A percentile compares a stretch with the other conserved stretches of the same genome.
Conservation (phyloP, 192 early-diverging fungal genomes). For the Coemansia sp. region DNA sequence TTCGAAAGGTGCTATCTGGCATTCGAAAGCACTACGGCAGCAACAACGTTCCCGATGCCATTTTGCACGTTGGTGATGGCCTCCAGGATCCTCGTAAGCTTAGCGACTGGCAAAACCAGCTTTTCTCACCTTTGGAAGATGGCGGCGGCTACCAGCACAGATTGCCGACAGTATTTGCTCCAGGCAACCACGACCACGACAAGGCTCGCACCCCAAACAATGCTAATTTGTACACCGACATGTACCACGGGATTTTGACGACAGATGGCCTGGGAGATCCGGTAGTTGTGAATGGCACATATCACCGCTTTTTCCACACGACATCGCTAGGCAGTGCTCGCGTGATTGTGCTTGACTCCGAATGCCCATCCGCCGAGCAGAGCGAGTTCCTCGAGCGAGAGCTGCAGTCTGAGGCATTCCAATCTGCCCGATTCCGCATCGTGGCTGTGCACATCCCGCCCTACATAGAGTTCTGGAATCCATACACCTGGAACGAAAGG, state of each 20-base stretch:
- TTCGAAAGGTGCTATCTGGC: constrained; percentile 23
- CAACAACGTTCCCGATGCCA: constrained; percentile 36
- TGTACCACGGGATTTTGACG: constrained; percentile 37
- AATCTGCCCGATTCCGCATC: constrained; percentile 59
- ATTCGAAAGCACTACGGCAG: constrained; percentile 11
- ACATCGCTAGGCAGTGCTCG: constrained; percentile 59
- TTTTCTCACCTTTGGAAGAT: constrained; percentile 62
- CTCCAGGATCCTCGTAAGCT: constrained; percentile 60
- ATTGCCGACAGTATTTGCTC: constrained; percentile 65
- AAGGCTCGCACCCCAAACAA: constrained; percentile 53
- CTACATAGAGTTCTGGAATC: constrained; percentile 75
- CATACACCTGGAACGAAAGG: constrained; percentile 63
- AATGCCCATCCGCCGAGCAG: constrained; percentile 62
- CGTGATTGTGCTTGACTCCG: constrained; percentile 68
- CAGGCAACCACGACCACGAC: constrained; percentile 78
- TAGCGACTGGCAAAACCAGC: constrained; percentile 70
- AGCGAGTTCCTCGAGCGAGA: constrained; percentile 62
- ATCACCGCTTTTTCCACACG: constrained; percentile 43
- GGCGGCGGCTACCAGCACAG: constrained; percentile 57
- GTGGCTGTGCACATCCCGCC: constrained; percentile 74
- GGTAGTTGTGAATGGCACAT: constrained; percentile 19
- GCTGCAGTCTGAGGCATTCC: constrained; percentile 56
- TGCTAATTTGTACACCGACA: constrained; percentile 45
- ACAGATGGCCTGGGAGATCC: constrained; percentile 17
- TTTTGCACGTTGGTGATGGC: constrained; percentile 71